phyloP scores from a whole-genome alignment of 768 basidiomycete genomes.

The Russula sp. region DNA sequence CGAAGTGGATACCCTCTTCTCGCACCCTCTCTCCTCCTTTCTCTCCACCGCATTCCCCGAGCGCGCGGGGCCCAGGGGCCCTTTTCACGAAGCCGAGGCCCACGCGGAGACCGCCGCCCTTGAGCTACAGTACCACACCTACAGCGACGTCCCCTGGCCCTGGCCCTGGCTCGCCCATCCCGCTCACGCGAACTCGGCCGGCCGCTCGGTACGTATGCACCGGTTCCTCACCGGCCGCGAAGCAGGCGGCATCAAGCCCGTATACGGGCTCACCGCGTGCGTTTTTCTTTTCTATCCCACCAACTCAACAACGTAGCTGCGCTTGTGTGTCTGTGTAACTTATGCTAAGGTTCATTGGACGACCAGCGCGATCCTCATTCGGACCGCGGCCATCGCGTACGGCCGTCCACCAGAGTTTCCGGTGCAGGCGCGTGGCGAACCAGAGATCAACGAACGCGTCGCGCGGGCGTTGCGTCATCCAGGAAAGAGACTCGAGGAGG shows the following conservation, averaged over 20 bases:
- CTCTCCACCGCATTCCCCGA: conserved; percentile 46
- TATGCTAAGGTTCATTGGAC: too few species aligned
- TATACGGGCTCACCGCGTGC: conserved; percentile 82
- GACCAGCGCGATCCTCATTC: conserved; percentile 44
- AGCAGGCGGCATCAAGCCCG: conserved; percentile 77
- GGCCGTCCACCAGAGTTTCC: conserved; percentile 39
- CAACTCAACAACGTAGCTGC: too few species aligned
- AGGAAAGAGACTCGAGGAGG: conserved; percentile 23
- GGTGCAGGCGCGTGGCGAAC: conserved; percentile 38
- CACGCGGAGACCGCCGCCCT: conserved; percentile 28
- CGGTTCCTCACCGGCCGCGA: conserved; percentile 83
- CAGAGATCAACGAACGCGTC: conserved; percentile 36
- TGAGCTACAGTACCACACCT: conserved; percentile 61
- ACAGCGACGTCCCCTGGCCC: conserved; percentile 44
- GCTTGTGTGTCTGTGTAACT: not conserved
- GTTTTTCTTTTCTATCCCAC: conserved; percentile 25
- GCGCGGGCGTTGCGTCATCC: conserved; percentile 34
- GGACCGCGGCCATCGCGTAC: conserved; percentile 44
- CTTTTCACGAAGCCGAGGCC: conserved; percentile 41
- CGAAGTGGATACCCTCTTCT: conserved; percentile 78
- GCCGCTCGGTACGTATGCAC: conserved; percentile 45
- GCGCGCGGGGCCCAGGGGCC: not conserved
- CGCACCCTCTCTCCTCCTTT: conserved; percentile 74
- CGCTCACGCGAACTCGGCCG: not conserved
- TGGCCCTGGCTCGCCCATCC: conserved; percentile 30